Percentiles rank a stretch among this genome's conserved stretches.
phyloP scores from a whole-genome alignment of 257 asterid species.

The Lavandula angustifolia region DNA sequence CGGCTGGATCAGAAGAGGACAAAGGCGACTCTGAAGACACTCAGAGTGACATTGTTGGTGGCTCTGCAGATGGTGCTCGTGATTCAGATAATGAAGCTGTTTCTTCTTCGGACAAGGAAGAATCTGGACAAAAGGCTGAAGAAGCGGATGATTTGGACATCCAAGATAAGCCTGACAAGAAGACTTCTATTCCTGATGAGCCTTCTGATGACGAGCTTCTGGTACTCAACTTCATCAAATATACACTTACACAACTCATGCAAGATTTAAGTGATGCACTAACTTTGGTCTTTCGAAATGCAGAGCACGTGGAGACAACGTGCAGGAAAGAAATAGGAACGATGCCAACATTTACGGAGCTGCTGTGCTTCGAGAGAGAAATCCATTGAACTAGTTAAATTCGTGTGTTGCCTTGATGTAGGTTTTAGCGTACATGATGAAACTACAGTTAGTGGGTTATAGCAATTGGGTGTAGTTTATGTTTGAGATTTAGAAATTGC shows the following conservation, averaged over 20 bases:
- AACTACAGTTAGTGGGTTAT: constrained; percentile 28
- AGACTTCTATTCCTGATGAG: constrained; percentile 46
- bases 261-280: constrained; percentile 15
- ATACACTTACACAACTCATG: neutral
- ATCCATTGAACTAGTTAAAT: constrained; percentile 31
- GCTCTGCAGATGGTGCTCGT: constrained; percentile 37
- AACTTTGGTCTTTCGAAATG: constrained; percentile 33
- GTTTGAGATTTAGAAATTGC: constrained; percentile 27
- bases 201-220: constrained; percentile 83
- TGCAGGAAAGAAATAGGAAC: constrained; percentile 60
- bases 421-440: constrained; percentile 31
- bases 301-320: constrained; percentile 86
- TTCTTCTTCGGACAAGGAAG: constrained; percentile 63
- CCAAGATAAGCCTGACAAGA: constrained; percentile 33
- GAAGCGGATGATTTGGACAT: constrained; percentile 36
- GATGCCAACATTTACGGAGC: constrained; percentile 27
- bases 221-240: constrained; percentile 46
- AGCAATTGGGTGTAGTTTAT: constrained; percentile 28
- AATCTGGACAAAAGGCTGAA: constrained; percentile 43
- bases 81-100: constrained; percentile 53
- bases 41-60: constrained; percentile 41
- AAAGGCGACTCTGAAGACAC: constrained; percentile 55
- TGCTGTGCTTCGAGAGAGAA: constrained; percentile 12
- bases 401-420: constrained; percentile 26
- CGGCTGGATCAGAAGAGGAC: constrained; percentile 48